Base-by-base conservation (phyloP, 371 early-diverging fungal genomes). In the Thermomucor indicae-seudaticae region DNA sequence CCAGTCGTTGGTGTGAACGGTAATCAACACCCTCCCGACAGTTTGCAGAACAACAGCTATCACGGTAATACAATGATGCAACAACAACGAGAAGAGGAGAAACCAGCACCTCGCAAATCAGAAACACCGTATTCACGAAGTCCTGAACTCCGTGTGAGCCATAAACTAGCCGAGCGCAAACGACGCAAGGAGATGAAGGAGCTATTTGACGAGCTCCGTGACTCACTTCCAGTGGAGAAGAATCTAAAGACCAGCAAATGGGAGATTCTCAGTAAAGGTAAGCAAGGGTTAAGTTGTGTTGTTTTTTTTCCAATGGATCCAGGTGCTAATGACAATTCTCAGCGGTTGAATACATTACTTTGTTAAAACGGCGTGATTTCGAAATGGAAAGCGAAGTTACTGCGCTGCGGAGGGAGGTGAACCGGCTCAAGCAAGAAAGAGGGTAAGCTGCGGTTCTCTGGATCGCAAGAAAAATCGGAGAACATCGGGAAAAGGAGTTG, bases 121-220 rank as follows among this genome's bases (percentile, higher is more conserved):
- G 81, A 84, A 32, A 79, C 79, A 14, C 84, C 86, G 5, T 88
- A 88, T 55, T 73, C 85, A 19, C 79, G 88, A 17, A 72, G 78
- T 0, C 88, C 87, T 1, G 85, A 84, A 49, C 60, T 88, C 20
- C 60, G 81, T 37, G 78, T 86, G 7, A 81, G 83, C 43, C 92
- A 92, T 67, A 92, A 92, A 60, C 57, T 92, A 25, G 92, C 92
- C 6, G 92, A 92, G 58, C 74, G 91, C 6, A 87, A 89, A 44
- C 75, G 92, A 27, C 76, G 92, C 42, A 86, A 84, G 61, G 90
- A 92, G 53, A 89, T 92, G 91, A 91, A 91, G 57, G 84, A 86
- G 19, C 70, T 92, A 23, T 92, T 92, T 83, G 92, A 92, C 62
- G 85, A 87, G 47, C 67, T 92, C 20, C 72, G 90, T 35, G 85